Percentiles rank a stretch among this genome's conserved stretches.
These are phyloP conservation scores for Panaeolus cyanescens DNA, from an alignment of 768 basidiomycete genomes.

Conservation along the genomic window DNA sequence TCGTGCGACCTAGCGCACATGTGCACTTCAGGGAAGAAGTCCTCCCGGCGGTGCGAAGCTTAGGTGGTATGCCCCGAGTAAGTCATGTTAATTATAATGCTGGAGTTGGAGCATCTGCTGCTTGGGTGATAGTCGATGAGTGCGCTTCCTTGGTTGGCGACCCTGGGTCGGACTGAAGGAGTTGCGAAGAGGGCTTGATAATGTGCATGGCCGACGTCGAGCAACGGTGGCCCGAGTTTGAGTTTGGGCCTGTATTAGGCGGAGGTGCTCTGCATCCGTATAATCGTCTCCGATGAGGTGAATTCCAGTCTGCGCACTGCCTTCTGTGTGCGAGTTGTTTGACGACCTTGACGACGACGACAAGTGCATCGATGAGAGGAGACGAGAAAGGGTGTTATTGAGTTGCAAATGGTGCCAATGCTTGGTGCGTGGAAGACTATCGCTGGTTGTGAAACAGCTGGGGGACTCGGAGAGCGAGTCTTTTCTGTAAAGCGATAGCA, in stretches of 20 bases:
- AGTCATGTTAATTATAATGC: not conserved
- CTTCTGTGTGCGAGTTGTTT: not conserved
- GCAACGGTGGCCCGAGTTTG: not conserved
- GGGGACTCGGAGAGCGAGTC: not conserved
- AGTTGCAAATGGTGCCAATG: not conserved
- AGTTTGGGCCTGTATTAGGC: not conserved
- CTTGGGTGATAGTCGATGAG: not conserved
- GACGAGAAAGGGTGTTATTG: not conserved
- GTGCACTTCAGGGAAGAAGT: too few relatives aligned
- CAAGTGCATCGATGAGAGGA: not conserved
- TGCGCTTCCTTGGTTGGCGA: not conserved
- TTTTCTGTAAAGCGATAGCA: too few relatives aligned
- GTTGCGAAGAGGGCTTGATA: not conserved
- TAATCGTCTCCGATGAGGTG: not conserved
- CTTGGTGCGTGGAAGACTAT: too few relatives aligned
- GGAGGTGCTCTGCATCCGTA: not conserved
- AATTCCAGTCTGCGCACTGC: not conserved
- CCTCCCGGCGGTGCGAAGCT: not conserved
- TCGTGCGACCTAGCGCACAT: too few relatives aligned
- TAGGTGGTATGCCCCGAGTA: constrained; percentile 1
- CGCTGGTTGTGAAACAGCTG: too few relatives aligned
- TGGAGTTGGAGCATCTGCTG: not conserved
- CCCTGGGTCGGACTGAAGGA: not conserved
- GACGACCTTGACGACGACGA: too few relatives aligned
- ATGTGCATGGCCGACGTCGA: not conserved